Evolutionary conservation across 495 filamentous ascomycete genomes (phyloP).

Genomic region (Xylaria flabelliformis): DNA sequence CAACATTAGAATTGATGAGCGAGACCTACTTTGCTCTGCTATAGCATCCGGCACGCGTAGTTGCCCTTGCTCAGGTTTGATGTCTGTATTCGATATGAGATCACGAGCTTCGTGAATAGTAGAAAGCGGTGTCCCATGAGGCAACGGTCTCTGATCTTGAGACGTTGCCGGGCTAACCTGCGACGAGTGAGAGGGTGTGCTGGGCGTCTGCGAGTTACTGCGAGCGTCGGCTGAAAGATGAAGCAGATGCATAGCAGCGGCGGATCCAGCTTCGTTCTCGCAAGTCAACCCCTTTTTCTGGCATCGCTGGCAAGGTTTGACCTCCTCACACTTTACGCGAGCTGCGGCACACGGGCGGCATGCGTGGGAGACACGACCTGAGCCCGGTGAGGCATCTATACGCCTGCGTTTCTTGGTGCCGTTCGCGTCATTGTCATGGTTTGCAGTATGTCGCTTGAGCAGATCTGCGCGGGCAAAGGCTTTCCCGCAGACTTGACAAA

Average conservation of each 20-base stretch:
- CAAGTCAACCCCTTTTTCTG: constrained; percentile 53
- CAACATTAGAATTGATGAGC: neutral
- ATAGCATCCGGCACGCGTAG: constrained; percentile 39
- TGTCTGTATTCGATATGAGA: constrained; percentile 18
- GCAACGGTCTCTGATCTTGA: constrained; percentile 17
- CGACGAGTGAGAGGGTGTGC: neutral
- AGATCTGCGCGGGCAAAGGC: constrained; percentile 62
- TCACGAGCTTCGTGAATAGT: constrained; percentile 22
- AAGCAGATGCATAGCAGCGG: constrained; percentile 42
- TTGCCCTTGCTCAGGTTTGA: constrained; percentile 36
- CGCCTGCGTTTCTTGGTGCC: constrained; percentile 54
- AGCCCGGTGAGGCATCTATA: constrained; percentile 50
- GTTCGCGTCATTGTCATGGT: constrained; percentile 53
- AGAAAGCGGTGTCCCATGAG: constrained; percentile 24
- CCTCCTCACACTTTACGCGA: constrained; percentile 62
- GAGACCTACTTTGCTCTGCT: constrained; percentile 35
- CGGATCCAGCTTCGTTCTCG: constrained; percentile 48
- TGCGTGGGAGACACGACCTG: constrained; percentile 61
- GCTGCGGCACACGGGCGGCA: constrained; percentile 60
- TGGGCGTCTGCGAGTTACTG: constrained; percentile 23
- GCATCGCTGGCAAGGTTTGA: constrained; percentile 56
- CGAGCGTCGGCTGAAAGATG: constrained; percentile 42
- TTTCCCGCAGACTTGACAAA: constrained; percentile 58
- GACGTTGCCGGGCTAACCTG: neutral
- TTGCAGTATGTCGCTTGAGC: constrained; percentile 60